These are phyloP conservation scores for Fusarium sp. DNA, from an alignment of 2,329 filamentous ascomycete genomes.

Conservation along the genomic window DNA sequence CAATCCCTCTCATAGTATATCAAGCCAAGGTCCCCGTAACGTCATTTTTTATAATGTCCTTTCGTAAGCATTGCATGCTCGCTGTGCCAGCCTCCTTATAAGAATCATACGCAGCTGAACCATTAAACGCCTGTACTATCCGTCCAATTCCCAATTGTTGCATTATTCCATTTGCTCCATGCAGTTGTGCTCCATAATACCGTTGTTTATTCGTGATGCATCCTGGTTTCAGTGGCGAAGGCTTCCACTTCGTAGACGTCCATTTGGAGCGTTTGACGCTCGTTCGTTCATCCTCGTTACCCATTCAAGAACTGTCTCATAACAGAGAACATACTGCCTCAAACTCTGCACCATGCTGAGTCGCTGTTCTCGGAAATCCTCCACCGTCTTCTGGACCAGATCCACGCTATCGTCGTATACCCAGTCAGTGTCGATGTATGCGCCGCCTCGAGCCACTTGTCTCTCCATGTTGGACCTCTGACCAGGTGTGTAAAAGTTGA, in stretches of 20 bases:
- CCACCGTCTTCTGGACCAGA: constrained; percentile 86
- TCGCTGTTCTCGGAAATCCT: constrained; percentile 89
- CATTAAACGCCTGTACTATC: constrained; percentile 39
- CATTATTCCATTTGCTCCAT: constrained; percentile 33
- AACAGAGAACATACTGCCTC: constrained; percentile 94
- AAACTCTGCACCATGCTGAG: constrained; percentile 97
- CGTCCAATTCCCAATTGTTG: constrained; percentile 18
- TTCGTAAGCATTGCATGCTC: constrained; percentile 37
- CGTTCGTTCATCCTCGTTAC: constrained; percentile 65
- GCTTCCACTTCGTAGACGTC: constrained; percentile 52
- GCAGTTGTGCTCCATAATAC: constrained; percentile 37
- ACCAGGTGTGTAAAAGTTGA: constrained; percentile 40
- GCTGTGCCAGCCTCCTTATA: too few species aligned
- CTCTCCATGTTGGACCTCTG: constrained; percentile 36
- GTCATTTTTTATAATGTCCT: constrained; percentile 37
- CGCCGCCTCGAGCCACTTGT: constrained; percentile 15
- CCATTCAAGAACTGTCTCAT: constrained; percentile 95
- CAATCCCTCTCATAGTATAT: constrained; percentile 24
- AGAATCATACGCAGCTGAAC: constrained; percentile 29
- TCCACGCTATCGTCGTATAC: constrained; percentile 79
- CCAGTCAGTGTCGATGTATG: constrained; percentile 69
- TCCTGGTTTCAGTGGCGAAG: constrained; percentile 41
- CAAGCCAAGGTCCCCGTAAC: constrained; percentile 11
- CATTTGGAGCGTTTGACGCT: constrained; percentile 31
- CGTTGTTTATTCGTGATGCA: constrained; percentile 34